Conservation (phyloP, 768 basidiomycete genomes). For the Leccinum longicurvipes region DNA sequence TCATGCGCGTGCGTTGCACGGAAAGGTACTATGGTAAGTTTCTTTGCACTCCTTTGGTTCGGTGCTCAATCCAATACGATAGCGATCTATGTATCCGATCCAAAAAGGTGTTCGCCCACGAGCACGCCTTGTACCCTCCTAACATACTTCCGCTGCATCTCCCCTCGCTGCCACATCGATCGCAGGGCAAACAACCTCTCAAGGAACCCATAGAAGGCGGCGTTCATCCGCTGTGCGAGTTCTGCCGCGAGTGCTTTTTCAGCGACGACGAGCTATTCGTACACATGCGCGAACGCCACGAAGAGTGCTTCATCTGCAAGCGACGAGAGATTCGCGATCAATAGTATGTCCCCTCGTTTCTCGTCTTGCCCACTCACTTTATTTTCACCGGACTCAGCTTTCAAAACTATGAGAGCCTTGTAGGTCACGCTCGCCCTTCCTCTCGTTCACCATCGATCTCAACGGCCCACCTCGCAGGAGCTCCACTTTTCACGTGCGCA, state of each 20-base stretch:
- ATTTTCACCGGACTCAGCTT: slow-evolving; percentile 46
- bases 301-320: slow-evolving; percentile 96
- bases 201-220: slow-evolving; percentile 68
- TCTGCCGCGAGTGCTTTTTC: slow-evolving; percentile 92
- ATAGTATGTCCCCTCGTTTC: slow-evolving; percentile 58
- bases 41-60: no score
- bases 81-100: slow-evolving; percentile 84
- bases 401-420: slow-evolving; percentile 72
- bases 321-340: slow-evolving; percentile 74
- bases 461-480: slow-evolving; percentile 44
- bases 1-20: slow-evolving; percentile 75
- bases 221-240: slow-evolving; percentile 76
- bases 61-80: not conserved
- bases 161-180: slow-evolving; percentile 58
- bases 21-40: slow-evolving; percentile 72
- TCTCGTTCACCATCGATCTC: not conserved
- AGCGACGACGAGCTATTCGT: slow-evolving; percentile 89
- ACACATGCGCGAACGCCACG: slow-evolving; percentile 91
- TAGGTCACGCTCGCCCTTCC: slow-evolving; percentile 32
- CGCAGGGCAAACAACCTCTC: slow-evolving; percentile 34
- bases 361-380: not conserved
- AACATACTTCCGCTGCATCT: slow-evolving; percentile 67
- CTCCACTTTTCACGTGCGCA: slow-evolving; percentile 74
- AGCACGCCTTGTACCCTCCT: slow-evolving; percentile 80
- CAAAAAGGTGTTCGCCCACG: slow-evolving; percentile 96